Evolutionary conservation across 345 rosid species (phyloP), one percentile per base, ranked within the genome.

Genomic region (Salix suchowensis): DNA sequence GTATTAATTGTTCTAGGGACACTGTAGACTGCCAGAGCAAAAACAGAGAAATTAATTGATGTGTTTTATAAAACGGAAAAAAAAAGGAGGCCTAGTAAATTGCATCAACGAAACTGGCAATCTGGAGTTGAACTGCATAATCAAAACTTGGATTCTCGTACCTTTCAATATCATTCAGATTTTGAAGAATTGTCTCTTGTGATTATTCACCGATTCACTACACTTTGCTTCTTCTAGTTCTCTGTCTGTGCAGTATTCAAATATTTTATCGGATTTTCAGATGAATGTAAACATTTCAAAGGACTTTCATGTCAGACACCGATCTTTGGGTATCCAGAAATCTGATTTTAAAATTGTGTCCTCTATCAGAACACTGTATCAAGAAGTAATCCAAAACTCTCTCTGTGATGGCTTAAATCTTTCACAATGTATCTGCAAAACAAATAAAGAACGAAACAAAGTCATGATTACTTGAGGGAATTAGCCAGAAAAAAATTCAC

Each of bases 271-370:
- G 30, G 76, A 70, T 23, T 82, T 72, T 82, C 71, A 76, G 70
- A 70, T 10, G 68, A 80, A 84, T 65, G 82, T 55, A 79, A 83
- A 73, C 87, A 87, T 82, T 83, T 67, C 70, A 3, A 24, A 42
- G 74, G 79, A 66, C 58, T n/a, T 77, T 75, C 74, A 69, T 55
- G 58, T 36, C 65, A 65, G 78, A 11, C 77, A 80, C 72, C 71
- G 75, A 76, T 84, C 77, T 80, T 65, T 60, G 54, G 46, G 46
- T 40, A 26, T 70, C 68, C 64, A 65, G 32, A 74, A 72, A 70
- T 70, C 66, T 70, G 82, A 79, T 84, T 78, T 50, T 15, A 50
- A 34, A 30, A 34, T 72, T 54, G n/a, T 54, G 21, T 78, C 60
- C 60, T 15, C 3, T 44, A 65, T 39, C 37, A 15, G 23, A 3